Evolutionary conservation across 1,284 basidiomycete genomes (phyloP).

Genomic region (Peniophora sp.): DNA sequence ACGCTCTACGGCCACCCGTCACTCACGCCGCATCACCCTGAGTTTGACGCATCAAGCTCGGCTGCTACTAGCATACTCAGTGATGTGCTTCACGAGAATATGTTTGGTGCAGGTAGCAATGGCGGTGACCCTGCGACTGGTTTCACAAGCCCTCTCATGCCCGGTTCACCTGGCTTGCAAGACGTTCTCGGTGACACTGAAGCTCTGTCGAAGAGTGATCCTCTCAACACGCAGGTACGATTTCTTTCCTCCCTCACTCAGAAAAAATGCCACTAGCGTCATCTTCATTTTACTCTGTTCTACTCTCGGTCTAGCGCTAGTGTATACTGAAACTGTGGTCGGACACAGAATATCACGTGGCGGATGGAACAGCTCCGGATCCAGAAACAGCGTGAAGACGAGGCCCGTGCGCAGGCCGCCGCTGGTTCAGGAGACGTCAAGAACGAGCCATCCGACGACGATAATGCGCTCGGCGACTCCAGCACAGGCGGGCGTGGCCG

Average conservation of each 20-base stretch:
- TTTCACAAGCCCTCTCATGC: conserved; percentile 32
- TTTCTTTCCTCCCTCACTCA: too few relatives aligned
- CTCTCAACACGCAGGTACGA: conserved; percentile 71
- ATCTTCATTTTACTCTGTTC: too few relatives aligned
- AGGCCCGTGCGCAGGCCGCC: conserved; percentile 22
- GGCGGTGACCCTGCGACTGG: conserved; percentile 12
- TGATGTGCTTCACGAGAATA: conserved; percentile 64
- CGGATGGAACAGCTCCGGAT: conserved; percentile 95
- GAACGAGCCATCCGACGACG: conserved; percentile 1
- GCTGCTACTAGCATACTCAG: conserved; percentile 46
- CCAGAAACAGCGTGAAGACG: conserved; percentile 79
- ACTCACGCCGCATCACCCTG: conserved; percentile 11
- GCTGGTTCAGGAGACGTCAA: conserved; percentile 5
- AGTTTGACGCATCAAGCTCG: conserved; percentile 9
- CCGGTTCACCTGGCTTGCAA: conserved; percentile 62
- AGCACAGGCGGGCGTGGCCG: conserved; percentile 52
- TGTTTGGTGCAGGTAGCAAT: conserved; percentile 43
- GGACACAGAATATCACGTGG: conserved; percentile 98
- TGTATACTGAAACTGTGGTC: conserved; percentile 36
- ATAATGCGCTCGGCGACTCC: conserved; percentile 5
- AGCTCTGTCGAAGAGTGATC: conserved; percentile 71
- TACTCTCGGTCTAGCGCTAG: too few relatives aligned
- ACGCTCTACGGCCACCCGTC: conserved; percentile 18
- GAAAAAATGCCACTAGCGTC: too few relatives aligned
- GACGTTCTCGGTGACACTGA: conserved; percentile 19